Base-by-base conservation (phyloP, 73 alveolate species). In the Uronychia binucleata region DNA sequence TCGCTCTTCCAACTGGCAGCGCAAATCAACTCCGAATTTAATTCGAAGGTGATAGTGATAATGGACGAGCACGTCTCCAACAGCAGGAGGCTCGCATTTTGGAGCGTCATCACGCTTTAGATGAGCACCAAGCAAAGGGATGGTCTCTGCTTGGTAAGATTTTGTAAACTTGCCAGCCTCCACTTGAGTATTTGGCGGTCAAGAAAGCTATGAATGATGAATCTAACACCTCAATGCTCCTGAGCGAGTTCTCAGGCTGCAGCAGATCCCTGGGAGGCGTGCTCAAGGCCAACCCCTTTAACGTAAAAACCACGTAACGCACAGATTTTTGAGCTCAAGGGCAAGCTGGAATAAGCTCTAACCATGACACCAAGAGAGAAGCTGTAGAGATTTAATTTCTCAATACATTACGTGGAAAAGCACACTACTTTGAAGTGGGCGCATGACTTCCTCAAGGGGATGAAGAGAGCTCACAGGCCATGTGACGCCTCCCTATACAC, bases 201-300 rank as follows among this genome's bases (percentile, higher is more conserved):
- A 90, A 88, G 82, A 58, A 87, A 27, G 82, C 32, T 28, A 14
- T 60, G 30, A 75, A 89, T 35, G 77, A 82, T 31, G 58, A 80
- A 25, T 75, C 79, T 5, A 57, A 59, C 60, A 85, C 94, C 27
- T 79, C 92, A 1, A 82, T 90, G 0, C 80, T 94, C 30, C 87
- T 94, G 28, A 81, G 94, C 58, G 98, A 94, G 60, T 94, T 92
- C 78, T 91, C 98, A 0, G 98, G 97, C 26, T 93, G 97, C 75
- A 83, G 88, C 77, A 83, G 96, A 33, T 93, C 93, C 78, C 80
- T 93, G 26, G 77, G 90, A 30, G 93, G 96, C 13, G 88, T 59
- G 25, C 59, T 86, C 0, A 86, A 92, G 78, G 87, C 86, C 80
- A 94, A 94, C 77, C 98, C 98, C 0, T 94, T 88, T 85, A 86